A percentile compares a stretch with the other conserved stretches of the same genome.
Evolutionary conservation across 805 yeast genomes (phyloP).

Genomic region (Naumovozyma baii): DNA sequence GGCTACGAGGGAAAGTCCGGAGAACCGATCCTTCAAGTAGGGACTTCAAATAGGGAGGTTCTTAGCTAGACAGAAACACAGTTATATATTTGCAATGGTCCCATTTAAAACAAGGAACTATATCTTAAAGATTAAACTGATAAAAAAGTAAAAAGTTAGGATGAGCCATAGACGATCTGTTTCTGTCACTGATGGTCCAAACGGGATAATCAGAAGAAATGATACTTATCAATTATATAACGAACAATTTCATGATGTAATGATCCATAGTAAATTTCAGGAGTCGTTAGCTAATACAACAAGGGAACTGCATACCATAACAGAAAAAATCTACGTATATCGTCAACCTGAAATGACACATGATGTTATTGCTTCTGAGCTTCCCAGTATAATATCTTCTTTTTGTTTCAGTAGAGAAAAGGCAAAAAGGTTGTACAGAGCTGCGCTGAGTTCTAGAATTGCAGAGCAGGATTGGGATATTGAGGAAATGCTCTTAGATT

Average conservation of each 20-base stretch:
- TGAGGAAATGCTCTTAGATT: slow-evolving; percentile 7
- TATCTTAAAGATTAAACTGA: no score
- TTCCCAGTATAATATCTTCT: slow-evolving; percentile 11
- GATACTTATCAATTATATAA: not conserved
- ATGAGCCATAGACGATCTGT: not conserved
- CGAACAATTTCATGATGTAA: slow-evolving; percentile 3
- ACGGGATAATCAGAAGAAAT: not conserved
- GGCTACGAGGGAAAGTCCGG: no score
- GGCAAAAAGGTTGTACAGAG: slow-evolving; percentile 15
- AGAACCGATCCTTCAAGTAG: no score
- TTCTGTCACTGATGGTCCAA: not conserved
- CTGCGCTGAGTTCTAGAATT: slow-evolving; percentile 7
- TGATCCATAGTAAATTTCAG: slow-evolving; percentile 6
- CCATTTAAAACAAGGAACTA: no score
- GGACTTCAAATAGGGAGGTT: no score
- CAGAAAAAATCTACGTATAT: slow-evolving; percentile 8
- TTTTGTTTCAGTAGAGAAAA: slow-evolving; percentile 13
- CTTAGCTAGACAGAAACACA: no score
- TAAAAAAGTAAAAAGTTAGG: no score
- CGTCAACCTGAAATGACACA: slow-evolving; percentile 3
- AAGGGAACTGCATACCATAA: slow-evolving; percentile 10
- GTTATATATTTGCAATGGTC: no score
- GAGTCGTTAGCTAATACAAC: slow-evolving; percentile 6
- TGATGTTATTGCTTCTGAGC: not conserved
- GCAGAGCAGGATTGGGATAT: slow-evolving; percentile 9